These are phyloP conservation scores for Mycosphaerella arachidis DNA, from an alignment of 2,329 filamentous ascomycete species.

Conservation along the genomic window DNA sequence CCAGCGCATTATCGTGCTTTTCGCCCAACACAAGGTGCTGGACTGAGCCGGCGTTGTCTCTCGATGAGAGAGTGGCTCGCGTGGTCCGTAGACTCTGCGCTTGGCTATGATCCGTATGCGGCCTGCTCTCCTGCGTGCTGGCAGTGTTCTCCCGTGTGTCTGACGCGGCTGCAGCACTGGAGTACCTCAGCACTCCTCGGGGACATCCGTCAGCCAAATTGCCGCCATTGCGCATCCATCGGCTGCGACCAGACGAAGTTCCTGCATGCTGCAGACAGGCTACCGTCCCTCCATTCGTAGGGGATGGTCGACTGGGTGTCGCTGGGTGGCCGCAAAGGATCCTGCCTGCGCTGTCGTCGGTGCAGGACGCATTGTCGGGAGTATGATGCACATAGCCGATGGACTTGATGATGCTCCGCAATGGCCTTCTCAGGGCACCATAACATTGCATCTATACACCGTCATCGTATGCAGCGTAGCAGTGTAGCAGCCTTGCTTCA, in stretches of 20 bases:
- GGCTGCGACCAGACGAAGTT: neutral
- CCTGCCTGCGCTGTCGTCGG: neutral
- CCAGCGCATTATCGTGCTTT: neutral
- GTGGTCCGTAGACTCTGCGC: neutral
- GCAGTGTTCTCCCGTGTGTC: neutral
- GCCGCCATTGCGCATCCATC: neutral
- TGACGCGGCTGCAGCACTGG: neutral
- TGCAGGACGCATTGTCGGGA: neutral
- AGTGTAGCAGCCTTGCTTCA: neutral
- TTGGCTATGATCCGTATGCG: neutral
- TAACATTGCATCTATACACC: constrained; percentile 21
- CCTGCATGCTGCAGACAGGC: neutral
- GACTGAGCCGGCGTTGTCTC: neutral
- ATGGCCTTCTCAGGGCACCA: constrained; percentile 18
- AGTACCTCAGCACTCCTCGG: neutral
- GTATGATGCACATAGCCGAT: constrained; percentile 10
- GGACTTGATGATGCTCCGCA: constrained; percentile 20
- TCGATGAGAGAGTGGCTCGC: neutral
- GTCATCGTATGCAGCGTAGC: constrained; percentile 3
- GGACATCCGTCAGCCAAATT: neutral
- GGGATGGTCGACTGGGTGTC: neutral
- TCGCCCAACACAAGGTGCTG: neutral
- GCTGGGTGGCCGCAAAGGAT: neutral
- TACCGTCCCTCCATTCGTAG: neutral
- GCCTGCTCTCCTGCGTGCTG: neutral